Conservation (phyloP, 176 grass and related monocot genomes). For the Musa schizocarpa region DNA sequence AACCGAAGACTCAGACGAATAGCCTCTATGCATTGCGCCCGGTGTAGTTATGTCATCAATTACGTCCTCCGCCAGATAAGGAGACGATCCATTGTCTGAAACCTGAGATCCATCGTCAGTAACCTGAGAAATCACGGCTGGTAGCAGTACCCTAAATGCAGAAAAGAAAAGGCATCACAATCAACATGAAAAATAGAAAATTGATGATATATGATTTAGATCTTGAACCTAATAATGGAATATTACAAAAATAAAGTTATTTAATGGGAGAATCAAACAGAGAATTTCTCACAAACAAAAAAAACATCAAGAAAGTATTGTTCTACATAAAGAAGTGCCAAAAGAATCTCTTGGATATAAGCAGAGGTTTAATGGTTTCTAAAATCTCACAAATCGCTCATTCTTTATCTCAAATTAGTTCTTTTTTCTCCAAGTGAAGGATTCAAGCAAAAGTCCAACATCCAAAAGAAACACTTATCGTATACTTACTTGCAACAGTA, state of each 20-base stretch:
- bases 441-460: neutral
- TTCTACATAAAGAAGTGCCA: neutral
- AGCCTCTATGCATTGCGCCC: slow-evolving; percentile 10
- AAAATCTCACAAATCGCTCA: no score
- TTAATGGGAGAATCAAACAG: no score
- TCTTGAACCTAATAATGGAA: no score
- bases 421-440: neutral
- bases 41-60: slow-evolving; percentile 14
- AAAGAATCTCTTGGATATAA: no score
- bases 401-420: no score
- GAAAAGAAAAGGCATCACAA: neutral
- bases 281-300: neutral
- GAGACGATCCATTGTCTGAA: neutral
- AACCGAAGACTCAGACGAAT: slow-evolving; percentile 30
- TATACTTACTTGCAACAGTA: neutral
- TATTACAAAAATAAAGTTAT: no score
- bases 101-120: neutral
- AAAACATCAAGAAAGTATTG: neutral
- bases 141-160: slow-evolving; percentile 22
- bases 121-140: slow-evolving; percentile 8
- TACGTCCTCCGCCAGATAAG: slow-evolving; percentile 9
- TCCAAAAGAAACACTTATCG: neutral
- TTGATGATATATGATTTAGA: no score
- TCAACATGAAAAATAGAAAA: neutral
- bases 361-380: no score